These are phyloP conservation scores for Macadamia tetraphylla DNA, from an alignment of 164 flowering plant species.

Conservation along the genomic window DNA sequence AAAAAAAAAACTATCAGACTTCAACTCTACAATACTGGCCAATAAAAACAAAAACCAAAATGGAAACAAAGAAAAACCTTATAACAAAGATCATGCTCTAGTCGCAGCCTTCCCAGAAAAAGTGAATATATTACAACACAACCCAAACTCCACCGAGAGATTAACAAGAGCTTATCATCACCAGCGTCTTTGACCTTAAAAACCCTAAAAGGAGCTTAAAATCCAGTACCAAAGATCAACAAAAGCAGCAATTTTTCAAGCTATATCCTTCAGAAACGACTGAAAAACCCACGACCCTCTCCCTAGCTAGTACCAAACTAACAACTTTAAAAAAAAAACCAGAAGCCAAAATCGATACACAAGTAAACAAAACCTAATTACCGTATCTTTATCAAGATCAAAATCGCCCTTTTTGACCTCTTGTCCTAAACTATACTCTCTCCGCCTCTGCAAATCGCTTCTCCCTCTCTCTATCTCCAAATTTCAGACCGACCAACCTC, in stretches of 20 bases:
- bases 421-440: neutral
- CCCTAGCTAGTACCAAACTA: neutral
- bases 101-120: no score
- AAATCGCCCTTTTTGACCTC: slow-evolving; percentile 8
- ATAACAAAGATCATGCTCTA: no score
- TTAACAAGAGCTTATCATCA: no score
- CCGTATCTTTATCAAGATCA: slow-evolving; percentile 1
- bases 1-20: no score
- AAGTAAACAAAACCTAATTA: neutral
- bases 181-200: neutral
- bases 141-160: no score
- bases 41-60: no score
- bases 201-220: neutral
- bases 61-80: no score
- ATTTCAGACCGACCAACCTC: slow-evolving; percentile 16
- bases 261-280: neutral
- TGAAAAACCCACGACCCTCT: neutral
- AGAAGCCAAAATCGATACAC: slow-evolving; percentile 6
- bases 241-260: neutral
- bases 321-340: neutral
- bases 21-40: no score
- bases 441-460: neutral
- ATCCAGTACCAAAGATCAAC: neutral
- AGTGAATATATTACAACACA: no score
- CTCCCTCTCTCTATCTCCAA: neutral